These are phyloP conservation scores for Sophora flavescens DNA, from an alignment of 306 rosid species.

Conservation along the genomic window DNA sequence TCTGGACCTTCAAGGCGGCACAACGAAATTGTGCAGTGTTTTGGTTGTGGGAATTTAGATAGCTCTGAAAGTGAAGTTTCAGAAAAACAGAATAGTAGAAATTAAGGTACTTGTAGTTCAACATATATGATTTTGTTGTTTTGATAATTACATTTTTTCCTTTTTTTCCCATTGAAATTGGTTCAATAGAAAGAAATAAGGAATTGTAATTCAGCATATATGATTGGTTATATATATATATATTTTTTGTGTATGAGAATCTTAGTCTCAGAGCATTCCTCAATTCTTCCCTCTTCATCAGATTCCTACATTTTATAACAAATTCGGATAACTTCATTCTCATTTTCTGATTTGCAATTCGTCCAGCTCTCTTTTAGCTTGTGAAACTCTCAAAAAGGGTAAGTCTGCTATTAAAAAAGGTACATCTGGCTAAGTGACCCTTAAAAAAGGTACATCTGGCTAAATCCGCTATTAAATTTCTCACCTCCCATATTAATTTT, in stretches of 20 bases:
- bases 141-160: not conserved
- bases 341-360: not conserved
- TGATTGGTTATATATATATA: not conserved
- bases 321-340: not conserved
- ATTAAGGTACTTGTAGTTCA: not conserved
- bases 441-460: no score
- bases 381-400: not conserved
- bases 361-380: not conserved
- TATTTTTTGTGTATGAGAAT: not conserved
- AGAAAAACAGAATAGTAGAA: not conserved
- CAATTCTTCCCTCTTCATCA: not conserved
- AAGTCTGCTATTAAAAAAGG: no score
- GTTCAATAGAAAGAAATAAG: not conserved
- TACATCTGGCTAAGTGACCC: no score
- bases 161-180: not conserved
- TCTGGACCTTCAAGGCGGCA: constrained; percentile 12
- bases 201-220: not conserved
- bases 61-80: not conserved
- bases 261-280: not conserved
- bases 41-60: not conserved
- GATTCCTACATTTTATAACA: not conserved
- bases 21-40: not conserved
- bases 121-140: no score
- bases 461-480: no score
- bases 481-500: no score